Base-by-base conservation (phyloP, 2,329 filamentous ascomycete species). In the Botryotinia globosa region DNA sequence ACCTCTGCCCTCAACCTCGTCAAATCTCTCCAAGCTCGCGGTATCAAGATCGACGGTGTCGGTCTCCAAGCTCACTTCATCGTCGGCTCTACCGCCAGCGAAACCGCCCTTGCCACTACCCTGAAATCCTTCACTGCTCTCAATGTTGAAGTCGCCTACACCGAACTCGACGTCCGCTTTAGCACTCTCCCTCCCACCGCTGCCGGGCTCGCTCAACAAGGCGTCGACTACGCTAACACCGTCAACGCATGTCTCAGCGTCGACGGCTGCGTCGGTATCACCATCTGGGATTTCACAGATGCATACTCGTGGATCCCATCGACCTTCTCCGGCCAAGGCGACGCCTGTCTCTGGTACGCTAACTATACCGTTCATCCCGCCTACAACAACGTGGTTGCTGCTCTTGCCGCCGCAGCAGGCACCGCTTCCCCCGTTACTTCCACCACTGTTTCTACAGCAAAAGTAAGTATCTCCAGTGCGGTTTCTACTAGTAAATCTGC, bases 61-160 rank as follows among this genome's bases (percentile, higher is more conserved):
- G 89, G 89, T 29, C 83, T 90, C 74, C 88, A 91, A 80, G 85
- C 82, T 4, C 89, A 91, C 79, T 85, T 90, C 73, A 87, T 89
- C 74, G 86, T 87, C 12, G 87, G 87, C 76, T 77, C 79, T n/a
- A 84, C 86, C 1, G 86, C 88, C 1, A 80, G 79, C 68, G 84
- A 85, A 75, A 79, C 81, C 44, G 81, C 81, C 12, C 82, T 87
- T 62, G 81, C 81, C 45, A 81, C 82, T 0, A 83, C 84, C 22
- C 85, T 89, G 70, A 77, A 82, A 65, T 81, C 84, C 59, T 90
- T 88, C 81, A 84, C 85, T 0, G 82, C 83, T 0, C 83, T 87
- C 1, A 84, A 84, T 6, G 82, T 89, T 8, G 88, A 91, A 75
- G 86, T 89, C 16, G 87, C 88, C 12, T 85, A 88, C 80, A 90